phyloP scores from a whole-genome alignment of 306 rosid species.

The Cucumis hystrix region DNA sequence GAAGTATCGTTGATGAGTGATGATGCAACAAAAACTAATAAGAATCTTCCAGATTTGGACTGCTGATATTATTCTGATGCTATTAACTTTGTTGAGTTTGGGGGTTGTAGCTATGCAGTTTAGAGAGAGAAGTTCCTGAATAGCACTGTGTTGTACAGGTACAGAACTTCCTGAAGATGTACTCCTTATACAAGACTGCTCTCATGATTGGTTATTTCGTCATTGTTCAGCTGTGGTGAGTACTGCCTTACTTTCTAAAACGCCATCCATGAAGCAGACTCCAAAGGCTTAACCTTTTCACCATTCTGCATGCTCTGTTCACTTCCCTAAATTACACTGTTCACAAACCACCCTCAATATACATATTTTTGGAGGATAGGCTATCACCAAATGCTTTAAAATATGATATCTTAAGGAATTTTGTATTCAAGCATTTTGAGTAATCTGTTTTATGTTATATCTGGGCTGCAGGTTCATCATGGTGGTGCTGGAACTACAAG shows the following conservation, averaged over 20 bases:
- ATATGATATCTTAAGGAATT: not conserved
- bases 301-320: not conserved
- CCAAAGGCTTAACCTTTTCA: not conserved
- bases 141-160: constrained; percentile 34
- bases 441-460: not conserved
- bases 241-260: not conserved
- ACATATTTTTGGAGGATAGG: not conserved
- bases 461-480: constrained; percentile 74
- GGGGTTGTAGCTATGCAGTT: not conserved
- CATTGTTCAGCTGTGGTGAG: constrained; percentile 96
- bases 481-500: constrained; percentile 99
- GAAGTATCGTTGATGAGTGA: not conserved
- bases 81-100: not conserved
- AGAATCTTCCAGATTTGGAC: not conserved
- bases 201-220: constrained; percentile 96
- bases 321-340: not conserved
- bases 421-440: not conserved
- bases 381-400: not conserved
- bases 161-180: constrained; percentile 46
- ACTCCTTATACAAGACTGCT: constrained; percentile 81
- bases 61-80: not conserved
- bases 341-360: not conserved
- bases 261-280: not conserved
- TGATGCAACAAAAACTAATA: not conserved
- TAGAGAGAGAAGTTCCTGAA: not conserved